Evolutionary conservation across 257 asterid genomes (phyloP), one percentile per base, ranked within the genome.

Genomic region (Przewalskia tangutica): DNA sequence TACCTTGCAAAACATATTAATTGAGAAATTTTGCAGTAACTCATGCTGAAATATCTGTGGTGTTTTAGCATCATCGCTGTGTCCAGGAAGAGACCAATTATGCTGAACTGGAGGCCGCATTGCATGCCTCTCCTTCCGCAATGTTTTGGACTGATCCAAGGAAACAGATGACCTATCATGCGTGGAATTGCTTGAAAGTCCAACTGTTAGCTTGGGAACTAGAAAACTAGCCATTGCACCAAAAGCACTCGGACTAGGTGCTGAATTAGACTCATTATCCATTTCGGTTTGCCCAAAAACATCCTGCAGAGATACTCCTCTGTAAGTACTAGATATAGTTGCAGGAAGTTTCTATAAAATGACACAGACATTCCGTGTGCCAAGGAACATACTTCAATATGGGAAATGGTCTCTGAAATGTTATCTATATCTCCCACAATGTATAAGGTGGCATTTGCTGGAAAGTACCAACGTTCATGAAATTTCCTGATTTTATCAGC

Each of bases 391-490:
- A 96, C 99, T 89, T 96, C 99, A 64, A 96, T 96, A 86, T 94
- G 95, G 85, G 86, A 81, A 83, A 96, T 91, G 7, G 95, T 89
- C 91, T 87, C 88, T 67, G 97, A 77, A 84, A 96, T 93, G 88
- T 92, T 84, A 87, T 94, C 94, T 59, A 96, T 89, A 88, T 94
- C 99, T 83, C 99, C 99, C 88, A 96, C 98, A 50, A 96, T 91
- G 92, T 96, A 96, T 81, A 96, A 86, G 64, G 99, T 96, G 83
- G 99, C 98, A 89, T 96, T 94, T 81, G 95, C 99, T 46, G 99
- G 99, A 83, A 96, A 96, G 88, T 96, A 96, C 99, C 99, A 94
- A 40, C 99, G 97, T 88, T 93, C 99, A 27, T 94, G 98, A 84
- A 94, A 96, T 90, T 89, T 96, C 85, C 97, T 88, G 86, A 96